Evolutionary conservation across 139 green algal genomes (phyloP), one percentile per base, ranked within the genome.

Genomic region (Nannochloris sp.): DNA sequence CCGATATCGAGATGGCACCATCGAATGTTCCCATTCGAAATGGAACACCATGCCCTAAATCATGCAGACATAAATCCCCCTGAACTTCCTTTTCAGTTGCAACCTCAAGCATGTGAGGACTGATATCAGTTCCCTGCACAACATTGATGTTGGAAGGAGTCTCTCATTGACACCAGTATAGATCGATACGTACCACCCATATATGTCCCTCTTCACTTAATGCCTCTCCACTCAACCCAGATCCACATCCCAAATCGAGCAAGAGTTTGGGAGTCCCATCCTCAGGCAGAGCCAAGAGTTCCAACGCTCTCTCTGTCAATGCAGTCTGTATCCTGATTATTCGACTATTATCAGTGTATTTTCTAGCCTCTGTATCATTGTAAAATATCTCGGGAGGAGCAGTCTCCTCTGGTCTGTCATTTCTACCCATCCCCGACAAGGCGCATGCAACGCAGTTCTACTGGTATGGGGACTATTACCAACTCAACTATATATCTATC

Each of bases 331-430:
- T 94, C 9, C 81, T 65, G 10, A 91, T 81, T 57, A 95, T 94
- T 6, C 89, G 80, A 37, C 76, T 90, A 62, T 92, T 95, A 27
- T 81, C 85, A 1, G 93, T 98, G 73, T 99, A 99, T 64, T 98
- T 98, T 14, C 72, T 60, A 3, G 93, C 91, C 60, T 98, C 93
- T 2, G 78, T 76, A 24, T 93, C 87, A 68, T 95, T 89, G 80
- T 99, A 99, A 50, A 95, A 98, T 9, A 97, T 76, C 27, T 98
- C 89, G 3, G 93, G 87, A 1, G 93, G 93, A 8, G 79, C 86
- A 8, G 75, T 78, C 40, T 88, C 82, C 78, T 99, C 93, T 1
- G 93, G 93, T 0, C 93, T 75, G 53, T 92, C 83, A 18, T 81
- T 67, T 19, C 81, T 80, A 8, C 80, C 80, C 81, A 90, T 90